Base-by-base conservation (phyloP, 352 stramenopile genomes). In the Pythium aquatile region DNA sequence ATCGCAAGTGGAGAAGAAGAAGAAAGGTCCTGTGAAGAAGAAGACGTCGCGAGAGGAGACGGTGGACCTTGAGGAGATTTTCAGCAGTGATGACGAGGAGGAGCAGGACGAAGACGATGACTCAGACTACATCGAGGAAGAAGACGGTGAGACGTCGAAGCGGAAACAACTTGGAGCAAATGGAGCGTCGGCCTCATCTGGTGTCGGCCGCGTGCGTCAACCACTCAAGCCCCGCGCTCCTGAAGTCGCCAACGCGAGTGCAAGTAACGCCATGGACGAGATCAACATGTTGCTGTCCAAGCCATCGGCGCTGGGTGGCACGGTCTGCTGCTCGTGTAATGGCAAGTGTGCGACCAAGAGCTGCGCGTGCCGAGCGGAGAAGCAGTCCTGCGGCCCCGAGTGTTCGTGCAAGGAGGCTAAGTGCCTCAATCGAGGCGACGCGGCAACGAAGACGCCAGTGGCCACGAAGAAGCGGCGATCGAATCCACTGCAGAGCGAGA, bases 261-360 rank as follows among this genome's bases (percentile, higher is more conserved):
- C 46, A 10, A 35, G 9, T 1, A 65, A 75, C 53, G 55, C 72
- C 5, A 78, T 88, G 74, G 68, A 87, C 30, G 81, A 91, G 63
- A 85, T 87, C 47, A 71, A 90, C 48, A 61, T 81, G 39, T 39
- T 88, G 14, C 67, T 89, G 10, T 75, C 76, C 17, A 81, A 69
- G 20, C 65, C 69, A n/a, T 78, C 74, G 1, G 53, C 51, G 5
- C 65, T 69, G 1, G 55, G 56, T 30, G 66, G 66, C 26, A 76
- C 46, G 24, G 60, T 74, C 14, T 91, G 81, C 37, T 93, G 83
- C 42, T 76, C 70, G 8, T 93, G 85, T 58, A 77, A 79, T 24
- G 78, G 81, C n/a, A 94, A 91, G 61, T 93, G 83, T 42, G 82
- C 77, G 17, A 92, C 80, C 14, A 90, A 87, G 46, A 76, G 66